phyloP scores from a whole-genome alignment of 2,329 filamentous ascomycete species.

The Incumbomyces delicatus region DNA sequence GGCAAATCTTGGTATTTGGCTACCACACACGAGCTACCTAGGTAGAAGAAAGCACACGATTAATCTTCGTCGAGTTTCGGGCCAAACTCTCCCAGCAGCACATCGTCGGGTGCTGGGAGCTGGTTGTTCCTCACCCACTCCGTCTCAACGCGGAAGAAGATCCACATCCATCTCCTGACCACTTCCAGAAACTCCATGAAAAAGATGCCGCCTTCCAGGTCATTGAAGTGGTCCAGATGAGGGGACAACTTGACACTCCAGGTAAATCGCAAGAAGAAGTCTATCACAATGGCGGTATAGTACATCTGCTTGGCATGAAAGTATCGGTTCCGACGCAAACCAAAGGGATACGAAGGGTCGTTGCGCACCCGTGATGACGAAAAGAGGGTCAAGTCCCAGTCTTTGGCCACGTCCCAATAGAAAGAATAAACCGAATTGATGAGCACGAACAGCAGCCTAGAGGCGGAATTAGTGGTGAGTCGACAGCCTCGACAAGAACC shows the following conservation, averaged over 20 bases:
- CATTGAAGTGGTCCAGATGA: slow-evolving; percentile 71
- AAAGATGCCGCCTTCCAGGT: slow-evolving; percentile 83
- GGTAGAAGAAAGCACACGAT: no score
- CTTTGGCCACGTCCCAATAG: slow-evolving; percentile 94
- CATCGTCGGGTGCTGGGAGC: slow-evolving; percentile 54
- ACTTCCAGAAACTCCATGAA: slow-evolving; percentile 80
- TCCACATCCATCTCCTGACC: slow-evolving; percentile 85
- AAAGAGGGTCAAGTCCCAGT: slow-evolving; percentile 90
- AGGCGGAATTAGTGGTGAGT: slow-evolving; percentile 10
- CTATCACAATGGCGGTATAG: slow-evolving; percentile 68
- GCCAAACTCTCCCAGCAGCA: slow-evolving; percentile 63
- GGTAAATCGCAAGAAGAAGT: slow-evolving; percentile 74
- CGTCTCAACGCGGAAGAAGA: slow-evolving; percentile 89
- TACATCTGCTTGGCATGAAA: slow-evolving; percentile 67
- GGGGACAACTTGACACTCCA: slow-evolving; percentile 84
- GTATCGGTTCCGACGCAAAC: slow-evolving; percentile 62
- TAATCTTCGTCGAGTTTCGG: slow-evolving; percentile 56
- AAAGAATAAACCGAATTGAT: slow-evolving; percentile 91
- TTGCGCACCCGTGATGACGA: slow-evolving; percentile 48
- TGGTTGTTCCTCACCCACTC: slow-evolving; percentile 61
- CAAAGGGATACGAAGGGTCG: slow-evolving; percentile 60
- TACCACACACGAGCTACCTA: no score
- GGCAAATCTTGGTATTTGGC: background rate
- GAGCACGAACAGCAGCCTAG: slow-evolving; percentile 62
- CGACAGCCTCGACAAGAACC: background rate